Evolutionary conservation across 2,329 filamentous ascomycete species (phyloP).

Genomic region (Ascosphaera apis): DNA sequence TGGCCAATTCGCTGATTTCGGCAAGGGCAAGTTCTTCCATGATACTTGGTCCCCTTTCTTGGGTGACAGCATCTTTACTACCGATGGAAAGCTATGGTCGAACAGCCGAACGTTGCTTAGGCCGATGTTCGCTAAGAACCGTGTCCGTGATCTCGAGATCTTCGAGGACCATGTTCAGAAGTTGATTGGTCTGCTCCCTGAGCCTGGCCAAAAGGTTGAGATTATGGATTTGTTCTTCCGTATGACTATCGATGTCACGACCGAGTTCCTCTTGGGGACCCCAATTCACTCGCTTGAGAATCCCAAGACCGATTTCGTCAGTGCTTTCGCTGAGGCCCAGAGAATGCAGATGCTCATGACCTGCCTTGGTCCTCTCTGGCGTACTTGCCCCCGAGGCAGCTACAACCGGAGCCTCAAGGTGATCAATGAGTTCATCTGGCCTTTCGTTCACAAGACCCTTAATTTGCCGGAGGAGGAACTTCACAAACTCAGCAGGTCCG

Average conservation of each 20-base stretch:
- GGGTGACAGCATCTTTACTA: slow-evolving; percentile 45
- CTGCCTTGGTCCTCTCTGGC: slow-evolving; percentile 27
- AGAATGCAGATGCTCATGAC: slow-evolving; percentile 32
- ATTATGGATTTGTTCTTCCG: slow-evolving; percentile 16
- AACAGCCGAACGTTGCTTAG: slow-evolving; percentile 48
- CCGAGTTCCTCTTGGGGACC: slow-evolving; percentile 54
- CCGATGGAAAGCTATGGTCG: slow-evolving; percentile 52
- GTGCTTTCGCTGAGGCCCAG: slow-evolving; percentile 56
- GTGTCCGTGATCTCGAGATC: slow-evolving; percentile 50
- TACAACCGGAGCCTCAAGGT: slow-evolving; percentile 37
- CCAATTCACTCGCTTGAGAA: slow-evolving; percentile 36
- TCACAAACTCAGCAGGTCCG: slow-evolving; percentile 41
- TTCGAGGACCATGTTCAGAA: slow-evolving; percentile 53
- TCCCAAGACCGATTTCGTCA: slow-evolving; percentile 45
- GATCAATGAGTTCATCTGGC: slow-evolving; percentile 47
- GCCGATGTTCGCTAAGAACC: slow-evolving; percentile 58
- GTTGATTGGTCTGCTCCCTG: slow-evolving; percentile 40
- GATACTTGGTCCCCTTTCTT: slow-evolving; percentile 36
- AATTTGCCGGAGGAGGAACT: slow-evolving; percentile 43
- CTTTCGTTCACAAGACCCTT: slow-evolving; percentile 51
- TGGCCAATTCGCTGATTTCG: slow-evolving; percentile 53
- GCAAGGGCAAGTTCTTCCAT: slow-evolving; percentile 56
- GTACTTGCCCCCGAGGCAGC: slow-evolving; percentile 32
- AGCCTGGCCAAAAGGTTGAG: slow-evolving; percentile 19
- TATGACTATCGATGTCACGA: slow-evolving; percentile 54